Evolutionary conservation across 2,329 filamentous ascomycete species (phyloP), one percentile per base, ranked within the genome.

Genomic region (Balansia obtecta): DNA sequence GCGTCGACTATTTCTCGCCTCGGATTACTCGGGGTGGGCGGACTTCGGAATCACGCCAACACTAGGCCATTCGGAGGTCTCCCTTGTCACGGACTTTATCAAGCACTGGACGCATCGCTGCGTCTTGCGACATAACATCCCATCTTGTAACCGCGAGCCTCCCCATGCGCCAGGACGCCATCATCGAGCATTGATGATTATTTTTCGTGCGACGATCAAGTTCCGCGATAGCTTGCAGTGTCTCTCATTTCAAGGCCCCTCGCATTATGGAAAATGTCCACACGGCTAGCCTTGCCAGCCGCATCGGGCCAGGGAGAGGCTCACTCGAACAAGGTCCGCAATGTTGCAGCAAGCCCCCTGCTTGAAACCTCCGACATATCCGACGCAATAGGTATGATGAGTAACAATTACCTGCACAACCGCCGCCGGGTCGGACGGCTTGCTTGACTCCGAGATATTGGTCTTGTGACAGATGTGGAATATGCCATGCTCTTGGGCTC

Each of bases 251-350:
- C 34, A 16, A 20, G 9, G 9, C 34, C 48, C 33, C 22, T 49
- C 47, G 12, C 64, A 66, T 61, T 54, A 68, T 68, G 65, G 65
- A 59, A 67, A 40, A 68, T 68, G 65, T 57, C 62, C 52, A 53
- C 58, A 52, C 61, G 57, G 47, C 55, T 61, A 54, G 54, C 60
- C 55, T 61, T 59, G 54, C 54, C 58, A 56, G 54, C 57, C 52
- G 41, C 54, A 40, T 52, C 53, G 48, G 60, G 56, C 56, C 58
- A 65, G 48, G 56, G 55, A 59, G 58, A 60, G 55, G 56, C 55
- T 55, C 54, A 54, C 52, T 53, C 57, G 43, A 59, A 52, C 53
- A 53, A 53, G 39, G 54, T 61, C 54, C 56, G 58, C 51, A 59
- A 58, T 50, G 50, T 55, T 51, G 45, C 59, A 46, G 54, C 61